Conservation (phyloP, 257 asterid genomes). For the Linderniella brevidens region DNA sequence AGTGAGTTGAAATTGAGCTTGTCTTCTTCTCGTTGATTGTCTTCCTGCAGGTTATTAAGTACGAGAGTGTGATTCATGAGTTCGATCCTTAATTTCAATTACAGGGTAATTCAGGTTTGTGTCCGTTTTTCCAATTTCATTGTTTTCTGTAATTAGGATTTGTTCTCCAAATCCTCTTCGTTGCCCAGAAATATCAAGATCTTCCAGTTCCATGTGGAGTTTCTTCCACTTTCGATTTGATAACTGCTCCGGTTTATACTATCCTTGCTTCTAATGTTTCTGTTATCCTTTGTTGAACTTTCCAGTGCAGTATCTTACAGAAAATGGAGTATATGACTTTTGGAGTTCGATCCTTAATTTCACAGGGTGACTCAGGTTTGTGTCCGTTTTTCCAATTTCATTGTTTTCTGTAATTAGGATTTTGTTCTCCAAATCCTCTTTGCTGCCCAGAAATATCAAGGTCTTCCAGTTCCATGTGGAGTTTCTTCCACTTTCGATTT, state of each 20-base stretch:
- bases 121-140: slow-evolving; percentile 12
- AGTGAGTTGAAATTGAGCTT: not conserved
- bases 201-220: too few species aligned
- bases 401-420: not conserved
- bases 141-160: not conserved
- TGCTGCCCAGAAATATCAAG: too few species aligned
- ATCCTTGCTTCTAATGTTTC: not conserved
- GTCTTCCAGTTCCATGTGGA: too few species aligned
- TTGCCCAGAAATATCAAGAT: too few species aligned
- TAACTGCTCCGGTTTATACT: too few species aligned
- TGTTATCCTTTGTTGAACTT: slow-evolving; percentile 13
- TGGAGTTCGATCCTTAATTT: slow-evolving; percentile 99
- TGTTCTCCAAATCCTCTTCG: not conserved
- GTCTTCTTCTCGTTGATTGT: too few species aligned
- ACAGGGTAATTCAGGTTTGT: slow-evolving; percentile 93
- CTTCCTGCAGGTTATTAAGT: slow-evolving; percentile 63
- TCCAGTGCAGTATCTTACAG: slow-evolving; percentile 61
- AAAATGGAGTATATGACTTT: slow-evolving; percentile 94
- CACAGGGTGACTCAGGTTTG: slow-evolving; percentile 97
- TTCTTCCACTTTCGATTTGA: too few species aligned
- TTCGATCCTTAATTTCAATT: slow-evolving; percentile 97
- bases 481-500: too few species aligned
- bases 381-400: slow-evolving; percentile 12
- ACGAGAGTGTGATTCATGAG: slow-evolving; percentile 96
- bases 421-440: not conserved